These are phyloP conservation scores for Annulohypoxylon stygium DNA, from an alignment of 495 filamentous ascomycete species.

Conservation along the genomic window DNA sequence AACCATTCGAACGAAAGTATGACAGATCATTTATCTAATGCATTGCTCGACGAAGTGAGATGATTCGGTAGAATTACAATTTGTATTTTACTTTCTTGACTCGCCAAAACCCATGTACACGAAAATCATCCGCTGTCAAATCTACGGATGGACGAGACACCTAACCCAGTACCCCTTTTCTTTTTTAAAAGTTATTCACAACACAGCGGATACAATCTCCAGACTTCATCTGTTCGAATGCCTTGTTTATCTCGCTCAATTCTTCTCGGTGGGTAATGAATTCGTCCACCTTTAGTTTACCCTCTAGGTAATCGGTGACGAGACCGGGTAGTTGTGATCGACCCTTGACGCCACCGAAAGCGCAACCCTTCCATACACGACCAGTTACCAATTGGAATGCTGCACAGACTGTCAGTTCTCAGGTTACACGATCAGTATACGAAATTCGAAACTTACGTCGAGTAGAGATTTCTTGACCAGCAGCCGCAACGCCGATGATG, in stretches of 20 bases:
- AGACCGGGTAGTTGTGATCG: constrained; percentile 90
- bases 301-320: constrained; percentile 89
- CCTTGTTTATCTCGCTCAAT: constrained; percentile 83
- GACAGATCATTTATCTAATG: neutral
- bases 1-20: neutral
- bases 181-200: constrained; percentile 60
- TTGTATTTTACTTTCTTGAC: constrained; percentile 38
- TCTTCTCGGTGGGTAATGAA: constrained; percentile 97
- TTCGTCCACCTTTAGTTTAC: constrained; percentile 97
- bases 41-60: neutral
- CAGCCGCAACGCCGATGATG: constrained; percentile 96
- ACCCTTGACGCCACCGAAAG: constrained; percentile 98
- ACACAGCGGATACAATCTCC: constrained; percentile 96
- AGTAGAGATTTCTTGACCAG: constrained; percentile 96
- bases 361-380: constrained; percentile 96
- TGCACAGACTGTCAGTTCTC: constrained; percentile 57
- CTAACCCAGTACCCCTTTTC: constrained; percentile 27
- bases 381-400: constrained; percentile 99
- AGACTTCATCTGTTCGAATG: constrained; percentile 93
- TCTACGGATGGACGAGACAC: constrained; percentile 21
- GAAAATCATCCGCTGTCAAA: constrained; percentile 2
- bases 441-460: constrained; percentile 76
- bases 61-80: constrained; percentile 20
- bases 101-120: constrained; percentile 25
- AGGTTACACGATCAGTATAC: neutral